Evolutionary conservation across 2,329 filamentous ascomycete genomes (phyloP).

Genomic region (Macrophomina phaseolina): DNA sequence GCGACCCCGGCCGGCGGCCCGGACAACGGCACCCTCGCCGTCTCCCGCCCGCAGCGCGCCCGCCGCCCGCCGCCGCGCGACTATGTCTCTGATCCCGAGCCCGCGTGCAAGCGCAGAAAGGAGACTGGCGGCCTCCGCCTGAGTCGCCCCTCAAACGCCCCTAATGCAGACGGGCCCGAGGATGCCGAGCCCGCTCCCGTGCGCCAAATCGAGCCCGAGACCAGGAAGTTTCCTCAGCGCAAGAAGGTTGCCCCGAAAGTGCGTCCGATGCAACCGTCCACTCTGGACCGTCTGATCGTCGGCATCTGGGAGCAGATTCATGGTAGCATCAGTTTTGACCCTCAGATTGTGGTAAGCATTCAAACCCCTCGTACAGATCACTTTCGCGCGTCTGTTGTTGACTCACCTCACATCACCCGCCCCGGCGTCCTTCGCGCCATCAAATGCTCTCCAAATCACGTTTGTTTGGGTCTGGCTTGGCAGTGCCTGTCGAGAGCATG

Average conservation of each 20-base stretch:
- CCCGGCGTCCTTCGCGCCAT: too few relatives aligned
- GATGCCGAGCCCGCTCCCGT: not conserved
- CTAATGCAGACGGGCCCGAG: not conserved
- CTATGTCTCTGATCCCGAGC: constrained; percentile 12
- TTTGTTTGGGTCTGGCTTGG: not conserved
- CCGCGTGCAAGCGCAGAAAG: constrained; percentile 21
- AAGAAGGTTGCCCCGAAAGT: constrained; percentile 43
- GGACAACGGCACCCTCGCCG: not conserved
- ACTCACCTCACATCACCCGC: too few relatives aligned
- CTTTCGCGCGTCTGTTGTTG: too few relatives aligned
- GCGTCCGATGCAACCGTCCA: constrained; percentile 53
- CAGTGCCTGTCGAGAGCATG: not conserved
- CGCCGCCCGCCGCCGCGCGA: constrained; percentile 10
- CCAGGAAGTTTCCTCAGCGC: constrained; percentile 40
- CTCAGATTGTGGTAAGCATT: constrained; percentile 39
- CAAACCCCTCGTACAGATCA: not conserved
- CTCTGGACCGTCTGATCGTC: constrained; percentile 54
- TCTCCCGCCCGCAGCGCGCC: constrained; percentile 5
- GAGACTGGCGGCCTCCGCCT: constrained; percentile 18
- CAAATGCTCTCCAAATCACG: not conserved
- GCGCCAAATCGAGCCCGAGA: constrained; percentile 41
- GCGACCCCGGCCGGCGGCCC: not conserved
- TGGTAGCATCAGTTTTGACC: constrained; percentile 49
- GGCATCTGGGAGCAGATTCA: constrained; percentile 59
- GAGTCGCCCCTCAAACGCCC: not conserved